A percentile compares a stretch with the other conserved stretches of the same genome.
These are phyloP conservation scores for Didymella pinodella DNA, from an alignment of 2,329 filamentous ascomycete genomes.

Conservation along the genomic window DNA sequence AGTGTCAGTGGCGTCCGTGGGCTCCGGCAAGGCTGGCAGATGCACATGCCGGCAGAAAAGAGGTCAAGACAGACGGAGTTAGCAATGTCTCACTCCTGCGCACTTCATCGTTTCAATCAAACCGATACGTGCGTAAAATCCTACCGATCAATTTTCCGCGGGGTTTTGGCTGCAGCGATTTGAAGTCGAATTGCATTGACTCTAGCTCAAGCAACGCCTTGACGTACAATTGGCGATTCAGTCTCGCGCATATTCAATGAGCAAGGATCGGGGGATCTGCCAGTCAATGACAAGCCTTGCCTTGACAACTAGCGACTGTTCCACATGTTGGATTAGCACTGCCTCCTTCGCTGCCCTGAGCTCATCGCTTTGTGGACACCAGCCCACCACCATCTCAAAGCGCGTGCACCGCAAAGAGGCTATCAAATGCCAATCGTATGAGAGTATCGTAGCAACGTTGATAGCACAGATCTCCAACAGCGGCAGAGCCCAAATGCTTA, in stretches of 20 bases:
- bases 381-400: slow-evolving; percentile 1
- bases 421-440: background rate
- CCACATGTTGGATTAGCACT: slow-evolving; percentile 14
- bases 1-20: slow-evolving; percentile 13
- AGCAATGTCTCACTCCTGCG: slow-evolving; percentile 16
- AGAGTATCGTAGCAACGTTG: slow-evolving; percentile 3
- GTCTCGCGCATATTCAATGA: slow-evolving; percentile 16
- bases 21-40: slow-evolving; percentile 19
- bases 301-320: slow-evolving; percentile 6
- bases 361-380: slow-evolving; percentile 2
- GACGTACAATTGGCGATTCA: slow-evolving; percentile 19
- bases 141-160: slow-evolving; percentile 17
- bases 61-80: slow-evolving; percentile 9
- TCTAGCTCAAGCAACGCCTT: slow-evolving; percentile 5
- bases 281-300: slow-evolving; percentile 14
- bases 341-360: slow-evolving; percentile 12
- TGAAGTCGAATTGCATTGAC: slow-evolving; percentile 13
- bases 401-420: background rate
- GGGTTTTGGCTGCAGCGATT: slow-evolving; percentile 10
- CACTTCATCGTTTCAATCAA: slow-evolving; percentile 9
- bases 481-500: slow-evolving; percentile 20
- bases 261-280: slow-evolving; percentile 22
- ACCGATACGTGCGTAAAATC: slow-evolving; percentile 18
- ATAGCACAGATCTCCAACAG: slow-evolving; percentile 16
- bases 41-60: slow-evolving; percentile 16